phyloP scores from a whole-genome alignment of 805 yeast species.

The Candida xiaguanensis region DNA sequence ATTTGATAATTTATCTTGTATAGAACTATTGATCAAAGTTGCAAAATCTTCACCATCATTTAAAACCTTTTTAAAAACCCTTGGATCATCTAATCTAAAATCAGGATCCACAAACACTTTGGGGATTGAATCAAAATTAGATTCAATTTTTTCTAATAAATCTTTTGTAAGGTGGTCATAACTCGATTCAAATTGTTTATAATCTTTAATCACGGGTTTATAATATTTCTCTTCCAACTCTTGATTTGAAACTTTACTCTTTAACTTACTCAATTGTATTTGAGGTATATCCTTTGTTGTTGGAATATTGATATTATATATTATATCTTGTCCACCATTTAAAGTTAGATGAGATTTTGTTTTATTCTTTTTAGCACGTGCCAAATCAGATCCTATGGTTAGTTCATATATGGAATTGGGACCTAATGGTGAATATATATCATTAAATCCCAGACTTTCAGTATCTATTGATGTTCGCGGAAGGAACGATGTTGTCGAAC shows the following conservation, averaged over 20 bases:
- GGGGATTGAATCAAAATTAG: constrained; percentile 46
- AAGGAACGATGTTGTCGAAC: constrained; percentile 15
- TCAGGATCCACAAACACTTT: constrained; percentile 59
- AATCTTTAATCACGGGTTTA: constrained; percentile 20
- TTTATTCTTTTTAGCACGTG: constrained; percentile 32
- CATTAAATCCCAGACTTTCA: constrained; percentile 15
- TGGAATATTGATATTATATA: constrained; percentile 55
- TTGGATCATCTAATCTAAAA: constrained; percentile 84
- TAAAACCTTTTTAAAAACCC: constrained; percentile 72
- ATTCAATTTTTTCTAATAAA: constrained; percentile 24
- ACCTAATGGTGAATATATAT: constrained; percentile 52
- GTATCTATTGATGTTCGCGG: constrained; percentile 27
- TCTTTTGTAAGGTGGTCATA: constrained; percentile 36
- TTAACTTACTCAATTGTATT: constrained; percentile 47
- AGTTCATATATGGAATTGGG: constrained; percentile 77
- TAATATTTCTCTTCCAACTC: constrained; percentile 20
- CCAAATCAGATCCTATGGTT: constrained; percentile 56
- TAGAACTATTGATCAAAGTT: constrained; percentile 46
- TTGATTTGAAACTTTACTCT: constrained; percentile 19
- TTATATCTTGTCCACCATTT: constrained; percentile 42
- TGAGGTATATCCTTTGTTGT: constrained; percentile 83
- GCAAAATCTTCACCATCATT: constrained; percentile 40
- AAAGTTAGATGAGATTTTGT: constrained; percentile 31
- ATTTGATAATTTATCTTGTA: constrained; percentile 77
- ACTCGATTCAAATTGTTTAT: constrained; percentile 34